Conservation (phyloP, 768 basidiomycete species). For the Suillus fuscotomentosus region DNA sequence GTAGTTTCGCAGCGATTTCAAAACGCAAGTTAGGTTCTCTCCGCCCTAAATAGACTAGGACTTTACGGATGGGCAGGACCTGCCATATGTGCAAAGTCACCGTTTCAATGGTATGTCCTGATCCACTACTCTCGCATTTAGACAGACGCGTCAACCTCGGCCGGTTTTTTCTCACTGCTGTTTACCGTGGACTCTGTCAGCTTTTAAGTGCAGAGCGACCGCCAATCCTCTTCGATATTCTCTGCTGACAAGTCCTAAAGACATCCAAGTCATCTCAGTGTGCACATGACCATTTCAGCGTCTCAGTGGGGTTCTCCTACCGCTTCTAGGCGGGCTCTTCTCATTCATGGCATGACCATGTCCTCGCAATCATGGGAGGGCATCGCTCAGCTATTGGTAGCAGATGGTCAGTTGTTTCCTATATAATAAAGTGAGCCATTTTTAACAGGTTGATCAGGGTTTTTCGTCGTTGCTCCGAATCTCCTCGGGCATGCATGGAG, state of each 20-base stretch:
- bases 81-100: background rate
- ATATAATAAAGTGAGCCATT: background rate
- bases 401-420: background rate
- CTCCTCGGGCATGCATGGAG: conserved; percentile 1
- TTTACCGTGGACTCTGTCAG: background rate
- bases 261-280: background rate
- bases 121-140: background rate
- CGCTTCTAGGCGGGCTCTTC: background rate
- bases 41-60: background rate
- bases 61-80: background rate
- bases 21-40: background rate
- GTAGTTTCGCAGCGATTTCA: background rate
- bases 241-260: background rate
- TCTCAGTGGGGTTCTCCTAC: background rate
- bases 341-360: background rate
- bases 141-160: background rate
- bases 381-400: background rate
- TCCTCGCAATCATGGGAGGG: background rate
- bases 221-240: background rate
- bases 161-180: background rate
- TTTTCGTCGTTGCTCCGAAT: background rate
- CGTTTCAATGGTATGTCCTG: background rate
- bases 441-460: background rate
- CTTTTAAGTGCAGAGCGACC: background rate
- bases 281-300: background rate